Conservation (phyloP, 2,329 filamentous ascomycete genomes). For the Pseudovirgaria hyperparasitica region DNA sequence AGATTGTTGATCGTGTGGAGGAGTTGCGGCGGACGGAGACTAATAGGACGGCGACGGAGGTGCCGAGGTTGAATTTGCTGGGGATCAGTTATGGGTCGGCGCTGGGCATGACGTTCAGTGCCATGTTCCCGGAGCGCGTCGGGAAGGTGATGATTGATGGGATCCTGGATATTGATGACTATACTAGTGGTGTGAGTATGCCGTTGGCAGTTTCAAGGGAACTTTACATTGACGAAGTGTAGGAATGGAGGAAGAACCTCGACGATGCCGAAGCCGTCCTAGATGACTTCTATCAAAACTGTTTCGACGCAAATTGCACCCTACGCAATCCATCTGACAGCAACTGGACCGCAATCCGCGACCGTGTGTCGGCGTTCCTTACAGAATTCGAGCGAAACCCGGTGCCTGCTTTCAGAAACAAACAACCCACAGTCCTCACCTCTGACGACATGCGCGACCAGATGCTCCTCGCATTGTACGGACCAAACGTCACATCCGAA, state of each 20-base stretch:
- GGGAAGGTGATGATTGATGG: constrained; percentile 30
- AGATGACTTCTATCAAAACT: constrained; percentile 31
- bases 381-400: constrained; percentile 30
- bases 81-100: constrained; percentile 38
- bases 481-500: constrained; percentile 20
- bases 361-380: too few relatives aligned
- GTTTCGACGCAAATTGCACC: constrained; percentile 27
- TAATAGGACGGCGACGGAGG: constrained; percentile 7
- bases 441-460: constrained; percentile 26
- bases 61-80: constrained; percentile 28
- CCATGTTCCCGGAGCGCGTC: constrained; percentile 25
- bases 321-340: too few relatives aligned
- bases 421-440: constrained; percentile 22
- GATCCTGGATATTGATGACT: constrained; percentile 30
- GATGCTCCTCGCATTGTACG: constrained; percentile 25
- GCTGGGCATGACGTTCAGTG: constrained; percentile 23
- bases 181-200: too few relatives aligned
- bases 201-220: too few relatives aligned
- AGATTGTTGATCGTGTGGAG: constrained; percentile 24
- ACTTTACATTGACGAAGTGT: too few relatives aligned
- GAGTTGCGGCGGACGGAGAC: constrained; percentile 12
- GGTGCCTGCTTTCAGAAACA: constrained; percentile 17
- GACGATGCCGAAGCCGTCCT: constrained; percentile 32
- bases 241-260: constrained; percentile 29
- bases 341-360: too few relatives aligned